Base-by-base conservation (phyloP, 2,329 filamentous ascomycete species). In the Annulohypoxylon truncatum region DNA sequence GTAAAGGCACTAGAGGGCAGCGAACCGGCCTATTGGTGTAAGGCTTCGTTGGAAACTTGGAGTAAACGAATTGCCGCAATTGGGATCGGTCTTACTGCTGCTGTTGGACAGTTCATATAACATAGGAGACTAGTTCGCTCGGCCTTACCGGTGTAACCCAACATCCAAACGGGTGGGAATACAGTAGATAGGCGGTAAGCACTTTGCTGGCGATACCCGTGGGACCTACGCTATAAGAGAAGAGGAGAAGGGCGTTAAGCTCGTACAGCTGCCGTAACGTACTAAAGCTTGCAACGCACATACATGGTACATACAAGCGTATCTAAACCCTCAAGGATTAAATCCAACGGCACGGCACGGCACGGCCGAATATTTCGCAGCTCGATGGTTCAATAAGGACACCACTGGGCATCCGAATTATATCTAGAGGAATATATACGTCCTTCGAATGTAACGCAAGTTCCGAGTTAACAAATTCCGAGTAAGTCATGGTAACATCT, bases 331-430 rank as follows among this genome's bases (percentile, higher is more conserved):
- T 62, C 61, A 57, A 57, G 67, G 64, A 63, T 70, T 63, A 64
- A 66, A 68, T 70, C 67, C 67, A 68, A 70, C 65, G 67, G 67
- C 61, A 68, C 67, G 67, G 67, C 61, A 68, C 67, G 67, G 67
- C 58, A 64, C 67, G 64, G 65, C 67, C 61, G 65, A 69, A 22
- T 35, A 40, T 61, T 58, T 52, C 44, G 38, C 42, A 38, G 46
- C 10, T 38, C 44, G 56, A 52, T 22, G 56, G 64, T 51, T 42
- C 56, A 58, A 18, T 29, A 61, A 58, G 47, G 6, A 38, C 35
- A 12, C 29, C 29, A 12, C 9, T 10, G 3, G 29, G 29, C 29
- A 31, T 31, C 29, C 29, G 29, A 24, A 29, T n/a, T 28, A 40
- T 33, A 24, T 13, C 22, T 55, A 56, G 35, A 31, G 31, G 29